phyloP scores from a whole-genome alignment of 495 filamentous ascomycete species.

The Choiromyces venosus region DNA sequence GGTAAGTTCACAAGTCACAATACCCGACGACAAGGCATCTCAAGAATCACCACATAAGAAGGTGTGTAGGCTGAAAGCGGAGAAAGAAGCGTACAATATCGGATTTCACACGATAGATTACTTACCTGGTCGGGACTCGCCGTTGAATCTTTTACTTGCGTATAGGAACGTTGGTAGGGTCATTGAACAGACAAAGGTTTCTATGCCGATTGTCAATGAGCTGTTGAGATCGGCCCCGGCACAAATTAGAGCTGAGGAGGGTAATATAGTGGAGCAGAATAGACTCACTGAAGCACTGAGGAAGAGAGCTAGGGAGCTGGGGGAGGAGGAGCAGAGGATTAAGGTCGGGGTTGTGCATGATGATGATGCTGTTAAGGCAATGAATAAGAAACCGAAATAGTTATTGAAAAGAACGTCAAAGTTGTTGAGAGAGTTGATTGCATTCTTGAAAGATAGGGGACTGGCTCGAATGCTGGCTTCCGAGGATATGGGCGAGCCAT shows the following conservation, averaged over 20 bases:
- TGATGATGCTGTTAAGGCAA: slow-evolving; percentile 55
- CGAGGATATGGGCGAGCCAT: slow-evolving; percentile 78
- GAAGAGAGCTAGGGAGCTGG: too few species aligned
- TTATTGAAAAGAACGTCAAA: slow-evolving; percentile 54
- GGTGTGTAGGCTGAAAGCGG: too few species aligned
- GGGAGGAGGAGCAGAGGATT: too few species aligned
- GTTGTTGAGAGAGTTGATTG: slow-evolving; percentile 58
- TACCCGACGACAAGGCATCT: too few species aligned
- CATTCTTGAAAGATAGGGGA: slow-evolving; percentile 69
- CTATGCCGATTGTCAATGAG: background rate
- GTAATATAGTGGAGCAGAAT: background rate
- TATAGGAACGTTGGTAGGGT: slow-evolving; percentile 14
- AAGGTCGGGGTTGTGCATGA: too few species aligned
- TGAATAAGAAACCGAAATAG: slow-evolving; percentile 53
- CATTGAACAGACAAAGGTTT: slow-evolving; percentile 8
- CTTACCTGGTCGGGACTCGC: slow-evolving; percentile 14
- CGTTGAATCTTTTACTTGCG: too few species aligned
- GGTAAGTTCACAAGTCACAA: too few species aligned
- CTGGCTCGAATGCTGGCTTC: slow-evolving; percentile 78
- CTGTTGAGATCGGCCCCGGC: background rate
- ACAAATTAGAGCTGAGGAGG: background rate
- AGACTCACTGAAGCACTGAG: slow-evolving; percentile 23
- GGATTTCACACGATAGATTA: slow-evolving; percentile 14
- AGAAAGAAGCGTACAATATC: too few species aligned
- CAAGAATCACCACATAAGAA: too few species aligned